Base-by-base conservation (phyloP, 2,329 filamentous ascomycete genomes). In the Xylaria sp. region DNA sequence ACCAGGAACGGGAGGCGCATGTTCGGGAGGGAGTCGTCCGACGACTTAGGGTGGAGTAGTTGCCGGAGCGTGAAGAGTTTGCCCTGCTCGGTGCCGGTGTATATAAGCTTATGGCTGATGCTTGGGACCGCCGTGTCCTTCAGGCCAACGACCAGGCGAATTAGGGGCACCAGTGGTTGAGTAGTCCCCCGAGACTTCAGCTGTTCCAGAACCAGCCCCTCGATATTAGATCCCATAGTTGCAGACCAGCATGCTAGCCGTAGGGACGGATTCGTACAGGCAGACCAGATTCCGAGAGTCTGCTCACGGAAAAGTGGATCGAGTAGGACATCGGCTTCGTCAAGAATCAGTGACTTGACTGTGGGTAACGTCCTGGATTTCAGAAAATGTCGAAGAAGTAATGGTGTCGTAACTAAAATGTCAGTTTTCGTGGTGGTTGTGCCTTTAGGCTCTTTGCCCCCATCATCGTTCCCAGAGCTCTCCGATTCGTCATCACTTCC, bases 101-200 rank as follows among this genome's bases (percentile, higher is more conserved):
- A 99, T 24, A 88, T 85, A 21, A 99, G 86, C 63, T 88, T 89
- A 76, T 99, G 94, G 24, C 87, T 82, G 59, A 99, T 89, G 65
- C 95, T 96, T 39, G 94, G 92, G 46, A 99, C 89, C 2, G 93
- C 92, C 2, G 92, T 92, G 73, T 99, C 94, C 74, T 97, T 97
- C 44, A 99, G 78, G 4, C 94, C 94, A n/a, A 97, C 91, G 5
- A 99, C 91, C 5, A 97, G 80, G 41, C 94, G 88, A 59, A 97
- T 72, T 2, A 97, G 78, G 19, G 79, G 86, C 57, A 74, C 78
- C 22, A 68, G 67, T 11, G 63, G 59, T 62, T 79, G 73, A 37
- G 57, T 68, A 39, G 72, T 69, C 46, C 72, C 79, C 34, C 86
- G 80, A 7, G 78, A 74, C 38, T 79, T 75, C 46, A 94, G 82